Conservation (phyloP, 1,284 basidiomycete species). For the Rhodotorula mucilaginosa region DNA sequence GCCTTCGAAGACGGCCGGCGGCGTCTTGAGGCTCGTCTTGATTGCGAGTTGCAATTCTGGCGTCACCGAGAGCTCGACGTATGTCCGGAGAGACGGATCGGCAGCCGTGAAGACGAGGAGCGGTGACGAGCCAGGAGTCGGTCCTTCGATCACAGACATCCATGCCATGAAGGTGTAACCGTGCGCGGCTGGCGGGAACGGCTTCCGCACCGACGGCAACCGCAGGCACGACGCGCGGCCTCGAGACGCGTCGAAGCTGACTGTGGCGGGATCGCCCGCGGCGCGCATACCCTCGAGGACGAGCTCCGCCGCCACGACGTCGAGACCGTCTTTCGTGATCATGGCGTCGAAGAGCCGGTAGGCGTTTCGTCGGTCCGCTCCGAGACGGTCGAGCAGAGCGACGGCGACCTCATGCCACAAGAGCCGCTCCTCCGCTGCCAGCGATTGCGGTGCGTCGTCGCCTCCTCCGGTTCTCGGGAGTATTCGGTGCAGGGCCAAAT, state of each 20-base stretch:
- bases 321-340: neutral
- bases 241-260: slow-evolving; percentile 20
- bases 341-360: slow-evolving; percentile 7
- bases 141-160: slow-evolving; percentile 9
- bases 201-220: slow-evolving; percentile 14
- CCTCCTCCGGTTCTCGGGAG: too few species aligned
- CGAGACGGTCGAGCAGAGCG: neutral
- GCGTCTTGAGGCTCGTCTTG: slow-evolving; percentile 10
- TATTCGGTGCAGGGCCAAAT: too few species aligned
- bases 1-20: slow-evolving; percentile 14
- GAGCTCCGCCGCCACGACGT: slow-evolving; percentile 8
- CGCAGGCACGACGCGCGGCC: slow-evolving; percentile 4
- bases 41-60: slow-evolving; percentile 12
- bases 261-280: slow-evolving; percentile 12
- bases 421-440: too few species aligned
- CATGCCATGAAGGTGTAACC: slow-evolving; percentile 30
- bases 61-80: slow-evolving; percentile 15
- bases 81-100: slow-evolving; percentile 11
- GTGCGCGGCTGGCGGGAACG: slow-evolving; percentile 22
- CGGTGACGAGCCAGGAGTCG: neutral
- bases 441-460: too few species aligned
- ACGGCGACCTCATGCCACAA: neutral
- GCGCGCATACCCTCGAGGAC: slow-evolving; percentile 17
- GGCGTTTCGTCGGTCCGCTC: neutral
- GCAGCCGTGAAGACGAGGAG: slow-evolving; percentile 16